These are phyloP conservation scores for Blastocystis sp. DNA, from an alignment of 352 stramenopile species.

Conservation along the genomic window DNA sequence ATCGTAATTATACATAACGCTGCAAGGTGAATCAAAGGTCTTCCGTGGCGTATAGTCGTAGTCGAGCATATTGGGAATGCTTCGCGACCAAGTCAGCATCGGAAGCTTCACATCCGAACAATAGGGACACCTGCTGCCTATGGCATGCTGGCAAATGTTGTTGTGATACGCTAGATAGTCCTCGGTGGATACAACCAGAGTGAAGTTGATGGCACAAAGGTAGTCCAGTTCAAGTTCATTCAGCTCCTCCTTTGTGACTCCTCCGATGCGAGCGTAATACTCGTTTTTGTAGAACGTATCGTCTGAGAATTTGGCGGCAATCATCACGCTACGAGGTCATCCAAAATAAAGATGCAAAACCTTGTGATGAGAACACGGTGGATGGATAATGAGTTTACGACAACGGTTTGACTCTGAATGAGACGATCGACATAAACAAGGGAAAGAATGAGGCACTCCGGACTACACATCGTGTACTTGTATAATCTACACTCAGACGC, in stretches of 20 bases:
- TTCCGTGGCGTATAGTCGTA: background rate
- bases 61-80: background rate
- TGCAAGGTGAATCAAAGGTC: background rate
- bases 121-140: background rate
- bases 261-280: conserved; percentile 9
- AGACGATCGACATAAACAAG: conserved; percentile 50
- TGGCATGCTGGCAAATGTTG: background rate
- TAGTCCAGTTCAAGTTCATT: conserved; percentile 10
- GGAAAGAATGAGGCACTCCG: conserved; percentile 3
- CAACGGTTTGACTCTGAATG: conserved; percentile 36
- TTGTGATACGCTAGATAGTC: conserved; percentile 16
- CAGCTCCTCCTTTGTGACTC: background rate
- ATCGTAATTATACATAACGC: background rate
- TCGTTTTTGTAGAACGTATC: background rate
- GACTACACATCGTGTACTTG: background rate
- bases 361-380: conserved; percentile 45
- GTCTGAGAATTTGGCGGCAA: conserved; percentile 29
- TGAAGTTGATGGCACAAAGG: conserved; percentile 12
- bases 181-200: background rate
- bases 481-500: background rate
- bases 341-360: background rate
- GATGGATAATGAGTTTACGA: conserved; percentile 17
- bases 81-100: background rate
- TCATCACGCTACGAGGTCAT: background rate
- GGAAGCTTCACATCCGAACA: background rate